Percentiles rank a stretch among this genome's conserved stretches.
Evolutionary conservation across 805 yeast genomes (phyloP).

Genomic region (Sugiyamaella smithiae): DNA sequence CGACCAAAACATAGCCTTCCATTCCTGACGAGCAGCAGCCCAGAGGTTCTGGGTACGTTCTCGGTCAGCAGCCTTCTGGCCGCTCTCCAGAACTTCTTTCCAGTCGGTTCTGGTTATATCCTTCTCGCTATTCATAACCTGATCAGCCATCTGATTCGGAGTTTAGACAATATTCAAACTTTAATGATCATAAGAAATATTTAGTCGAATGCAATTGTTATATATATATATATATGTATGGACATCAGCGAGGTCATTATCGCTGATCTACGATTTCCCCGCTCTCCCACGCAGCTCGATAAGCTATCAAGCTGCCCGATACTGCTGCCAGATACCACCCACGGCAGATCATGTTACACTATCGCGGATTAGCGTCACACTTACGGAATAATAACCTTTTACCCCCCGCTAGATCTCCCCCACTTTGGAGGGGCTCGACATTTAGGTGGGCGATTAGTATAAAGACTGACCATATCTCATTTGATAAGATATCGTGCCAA

Average conservation of each 20-base stretch:
- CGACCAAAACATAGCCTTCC: constrained; percentile 45
- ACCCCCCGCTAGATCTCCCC: constrained; percentile 3
- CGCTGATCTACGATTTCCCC: too few relatives aligned
- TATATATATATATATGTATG: not conserved
- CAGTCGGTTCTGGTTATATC: not conserved
- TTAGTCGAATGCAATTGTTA: too few relatives aligned
- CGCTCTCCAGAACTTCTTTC: constrained; percentile 6
- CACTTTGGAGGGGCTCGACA: not conserved
- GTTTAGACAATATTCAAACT: too few relatives aligned
- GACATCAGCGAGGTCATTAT: too few relatives aligned
- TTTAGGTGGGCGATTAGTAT: not conserved
- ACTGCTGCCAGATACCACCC: too few relatives aligned
- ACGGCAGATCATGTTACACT: not conserved
- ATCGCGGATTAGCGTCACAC: not conserved
- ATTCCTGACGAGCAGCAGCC: constrained; percentile 6
- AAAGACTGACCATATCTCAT: too few relatives aligned
- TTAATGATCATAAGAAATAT: too few relatives aligned
- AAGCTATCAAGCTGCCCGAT: too few relatives aligned
- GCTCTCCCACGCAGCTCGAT: not conserved
- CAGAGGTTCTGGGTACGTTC: constrained; percentile 5
- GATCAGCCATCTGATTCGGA: too few relatives aligned
- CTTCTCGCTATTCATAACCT: constrained; percentile 3
- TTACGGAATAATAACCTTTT: too few relatives aligned
- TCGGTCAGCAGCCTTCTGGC: constrained; percentile 8
- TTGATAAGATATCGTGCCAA: too few relatives aligned